These are phyloP conservation scores for Piper betle DNA, from an alignment of 164 flowering plant species.

Conservation along the genomic window DNA sequence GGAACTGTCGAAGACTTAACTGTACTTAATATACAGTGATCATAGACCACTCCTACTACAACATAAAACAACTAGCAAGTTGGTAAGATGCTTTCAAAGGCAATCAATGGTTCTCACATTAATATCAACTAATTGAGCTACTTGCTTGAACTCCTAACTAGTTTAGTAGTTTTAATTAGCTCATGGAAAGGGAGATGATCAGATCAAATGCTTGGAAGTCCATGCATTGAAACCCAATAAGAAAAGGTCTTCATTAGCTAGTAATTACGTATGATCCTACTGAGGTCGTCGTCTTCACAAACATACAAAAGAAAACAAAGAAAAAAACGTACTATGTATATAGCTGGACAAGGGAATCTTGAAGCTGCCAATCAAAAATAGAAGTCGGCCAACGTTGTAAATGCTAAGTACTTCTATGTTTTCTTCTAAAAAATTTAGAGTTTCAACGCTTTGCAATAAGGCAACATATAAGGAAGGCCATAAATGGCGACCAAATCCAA, in stretches of 20 bases:
- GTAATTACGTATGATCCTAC: background rate
- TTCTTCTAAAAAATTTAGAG: background rate
- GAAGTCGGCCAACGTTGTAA: background rate
- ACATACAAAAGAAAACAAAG: background rate
- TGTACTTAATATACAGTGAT: no score
- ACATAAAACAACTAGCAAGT: background rate
- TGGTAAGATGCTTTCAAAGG: no score
- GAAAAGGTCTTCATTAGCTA: background rate
- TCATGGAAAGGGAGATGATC: background rate
- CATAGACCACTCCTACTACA: background rate
- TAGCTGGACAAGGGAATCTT: background rate
- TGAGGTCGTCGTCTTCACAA: background rate
- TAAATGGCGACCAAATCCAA: conserved; percentile 1
- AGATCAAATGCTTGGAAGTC: background rate
- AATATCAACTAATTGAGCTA: background rate
- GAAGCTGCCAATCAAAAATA: background rate
- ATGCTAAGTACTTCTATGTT: background rate
- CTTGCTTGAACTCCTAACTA: no score
- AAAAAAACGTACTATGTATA: background rate
- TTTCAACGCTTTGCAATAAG: conserved; percentile 1
- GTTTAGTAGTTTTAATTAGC: no score
- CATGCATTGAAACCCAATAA: background rate
- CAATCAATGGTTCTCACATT: no score
- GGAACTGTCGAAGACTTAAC: background rate
- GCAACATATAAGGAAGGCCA: background rate